These are phyloP conservation scores for Zymoseptoria pseudotritici DNA, from an alignment of 2,329 filamentous ascomycete genomes.

Conservation along the genomic window DNA sequence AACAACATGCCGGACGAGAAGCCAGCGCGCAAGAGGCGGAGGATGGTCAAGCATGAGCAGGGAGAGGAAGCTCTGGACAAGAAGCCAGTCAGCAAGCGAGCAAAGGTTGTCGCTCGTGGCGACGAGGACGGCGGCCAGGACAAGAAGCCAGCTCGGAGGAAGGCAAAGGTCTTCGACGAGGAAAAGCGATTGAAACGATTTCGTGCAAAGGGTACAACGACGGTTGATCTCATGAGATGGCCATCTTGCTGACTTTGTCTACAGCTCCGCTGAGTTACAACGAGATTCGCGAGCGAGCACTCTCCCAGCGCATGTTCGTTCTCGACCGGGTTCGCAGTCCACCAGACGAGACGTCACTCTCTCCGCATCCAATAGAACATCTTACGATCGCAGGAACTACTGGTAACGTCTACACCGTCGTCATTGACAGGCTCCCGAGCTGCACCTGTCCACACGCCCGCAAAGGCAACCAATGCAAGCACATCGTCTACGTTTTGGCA, in stretches of 20 bases:
- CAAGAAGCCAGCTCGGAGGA: conserved; percentile 2
- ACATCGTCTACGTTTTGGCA: conserved; percentile 54
- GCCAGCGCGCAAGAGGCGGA: background rate
- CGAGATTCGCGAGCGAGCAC: conserved; percentile 21
- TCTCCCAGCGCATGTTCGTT: conserved; percentile 28
- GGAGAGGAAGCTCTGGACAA: background rate
- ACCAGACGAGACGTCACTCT: background rate
- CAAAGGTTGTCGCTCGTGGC: background rate
- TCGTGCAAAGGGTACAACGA: conserved; percentile 9
- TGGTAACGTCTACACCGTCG: conserved; percentile 55
- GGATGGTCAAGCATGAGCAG: background rate
- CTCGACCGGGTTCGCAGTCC: conserved; percentile 20
- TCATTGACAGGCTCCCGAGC: conserved; percentile 44
- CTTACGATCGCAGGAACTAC: conserved; percentile 54
- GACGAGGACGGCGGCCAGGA: background rate
- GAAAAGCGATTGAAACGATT: conserved; percentile 22
- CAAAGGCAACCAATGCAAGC: conserved; percentile 53
- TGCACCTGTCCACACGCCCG: conserved; percentile 26
- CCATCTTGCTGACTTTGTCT: background rate
- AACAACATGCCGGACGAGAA: background rate
- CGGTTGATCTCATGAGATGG: background rate
- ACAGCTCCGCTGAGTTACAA: conserved; percentile 16
- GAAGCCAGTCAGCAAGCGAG: background rate
- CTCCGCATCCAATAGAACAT: conserved; percentile 43
- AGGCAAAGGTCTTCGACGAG: conserved; percentile 12